Percentiles rank a stretch among this genome's conserved stretches.
Evolutionary conservation across 805 yeast species (phyloP).

Genomic region (Jamesozyma hellenica): DNA sequence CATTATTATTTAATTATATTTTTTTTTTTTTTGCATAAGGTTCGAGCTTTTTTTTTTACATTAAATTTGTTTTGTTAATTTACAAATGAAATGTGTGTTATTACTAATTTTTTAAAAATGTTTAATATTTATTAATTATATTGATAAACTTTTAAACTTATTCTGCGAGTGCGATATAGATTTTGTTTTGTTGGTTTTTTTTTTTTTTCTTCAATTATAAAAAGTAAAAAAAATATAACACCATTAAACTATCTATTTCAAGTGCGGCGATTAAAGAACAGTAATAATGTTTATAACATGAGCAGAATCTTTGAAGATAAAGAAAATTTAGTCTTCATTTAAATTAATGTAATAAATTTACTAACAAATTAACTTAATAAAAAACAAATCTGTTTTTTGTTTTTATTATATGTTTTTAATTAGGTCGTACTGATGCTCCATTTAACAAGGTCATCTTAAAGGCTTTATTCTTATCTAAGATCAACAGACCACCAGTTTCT

Average conservation of each 20-base stretch:
- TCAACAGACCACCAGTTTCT: conserved; percentile 99
- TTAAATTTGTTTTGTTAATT: too few relatives aligned
- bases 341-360: conserved; percentile 8
- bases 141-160: too few relatives aligned
- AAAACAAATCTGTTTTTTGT: not conserved
- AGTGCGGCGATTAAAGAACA: conserved; percentile 13
- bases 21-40: too few relatives aligned
- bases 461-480: conserved; percentile 93
- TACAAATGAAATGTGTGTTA: too few relatives aligned
- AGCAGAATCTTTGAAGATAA: conserved; percentile 35
- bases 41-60: too few relatives aligned
- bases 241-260: too few relatives aligned
- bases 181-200: too few relatives aligned
- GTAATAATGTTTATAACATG: conserved; percentile 22
- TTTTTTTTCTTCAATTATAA: too few relatives aligned
- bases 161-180: conserved; percentile 32
- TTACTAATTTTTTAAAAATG: not conserved
- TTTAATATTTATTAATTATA: not conserved
- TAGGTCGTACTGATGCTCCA: conserved; percentile 96
- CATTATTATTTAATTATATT: too few relatives aligned
- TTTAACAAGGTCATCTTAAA: conserved; percentile 96
- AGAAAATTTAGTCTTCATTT: too few relatives aligned
- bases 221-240: too few relatives aligned
- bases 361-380: conserved; percentile 26
- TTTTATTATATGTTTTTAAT: conserved; percentile 7